These are phyloP conservation scores for Wickerhamiella vanderwaltii DNA, from an alignment of 805 yeast species.

Conservation along the genomic window DNA sequence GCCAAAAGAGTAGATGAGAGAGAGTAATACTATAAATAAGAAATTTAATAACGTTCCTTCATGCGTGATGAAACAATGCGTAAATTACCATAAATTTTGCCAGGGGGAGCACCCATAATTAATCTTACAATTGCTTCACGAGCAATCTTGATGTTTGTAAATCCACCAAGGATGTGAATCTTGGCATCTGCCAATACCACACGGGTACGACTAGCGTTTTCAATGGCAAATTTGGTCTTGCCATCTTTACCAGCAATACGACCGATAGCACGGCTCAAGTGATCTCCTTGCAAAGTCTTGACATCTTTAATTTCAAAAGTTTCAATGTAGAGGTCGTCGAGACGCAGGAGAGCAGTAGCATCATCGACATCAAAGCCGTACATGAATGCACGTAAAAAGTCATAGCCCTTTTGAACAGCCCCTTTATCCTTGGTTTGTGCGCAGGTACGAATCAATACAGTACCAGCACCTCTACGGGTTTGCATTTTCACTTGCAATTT, in stretches of 20 bases:
- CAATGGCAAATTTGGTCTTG: conserved; percentile 95
- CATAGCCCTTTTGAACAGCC: conserved; percentile 96
- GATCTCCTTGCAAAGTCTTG: conserved; percentile 90
- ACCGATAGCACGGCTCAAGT: conserved; percentile 95
- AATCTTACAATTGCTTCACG: conserved; percentile 90
- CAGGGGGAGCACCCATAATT: conserved; percentile 96
- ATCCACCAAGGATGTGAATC: conserved; percentile 94
- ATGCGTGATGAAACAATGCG: conserved; percentile 94
- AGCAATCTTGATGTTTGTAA: conserved; percentile 96
- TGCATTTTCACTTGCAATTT: conserved; percentile 96
- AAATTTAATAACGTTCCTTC: conserved; percentile 72
- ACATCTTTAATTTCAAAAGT: conserved; percentile 96
- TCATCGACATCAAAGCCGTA: conserved; percentile 96
- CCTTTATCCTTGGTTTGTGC: conserved; percentile 79
- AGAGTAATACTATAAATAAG: neutral
- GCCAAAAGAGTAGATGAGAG: neutral
- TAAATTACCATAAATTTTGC: conserved; percentile 93
- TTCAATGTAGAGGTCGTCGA: conserved; percentile 93
- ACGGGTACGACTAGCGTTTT: conserved; percentile 96
- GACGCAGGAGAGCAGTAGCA: conserved; percentile 83
- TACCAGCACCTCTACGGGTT: conserved; percentile 38
- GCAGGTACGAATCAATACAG: conserved; percentile 73
- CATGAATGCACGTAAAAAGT: conserved; percentile 88
- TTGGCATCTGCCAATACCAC: conserved; percentile 94
- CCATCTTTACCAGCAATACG: conserved; percentile 99